phyloP scores from a whole-genome alignment of 2,329 filamentous ascomycete species.

The Fusarium lateritium region DNA sequence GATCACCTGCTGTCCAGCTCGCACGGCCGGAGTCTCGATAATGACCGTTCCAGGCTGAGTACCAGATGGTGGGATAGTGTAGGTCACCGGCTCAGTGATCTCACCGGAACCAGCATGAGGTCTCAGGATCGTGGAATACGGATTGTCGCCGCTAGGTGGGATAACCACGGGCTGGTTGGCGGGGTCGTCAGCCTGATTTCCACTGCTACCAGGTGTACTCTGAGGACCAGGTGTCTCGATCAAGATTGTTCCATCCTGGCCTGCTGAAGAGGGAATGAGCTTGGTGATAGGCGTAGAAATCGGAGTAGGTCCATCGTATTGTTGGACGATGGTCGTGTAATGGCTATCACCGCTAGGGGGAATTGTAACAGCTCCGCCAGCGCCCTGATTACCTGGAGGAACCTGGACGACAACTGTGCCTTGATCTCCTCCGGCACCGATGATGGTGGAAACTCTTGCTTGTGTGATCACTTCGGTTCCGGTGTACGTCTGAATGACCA shows the following conservation, averaged over 20 bases:
- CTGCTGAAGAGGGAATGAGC: slow-evolving; percentile 30
- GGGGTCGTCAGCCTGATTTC: slow-evolving; percentile 2
- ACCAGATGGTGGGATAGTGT: slow-evolving; percentile 27
- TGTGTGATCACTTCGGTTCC: slow-evolving; percentile 34
- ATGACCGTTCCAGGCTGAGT: slow-evolving; percentile 29
- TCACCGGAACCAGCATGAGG: slow-evolving; percentile 26
- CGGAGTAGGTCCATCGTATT: slow-evolving; percentile 21
- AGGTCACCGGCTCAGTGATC: slow-evolving; percentile 36
- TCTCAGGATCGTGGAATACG: slow-evolving; percentile 30
- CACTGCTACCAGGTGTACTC: slow-evolving; percentile 6
- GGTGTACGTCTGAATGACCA: slow-evolving; percentile 39
- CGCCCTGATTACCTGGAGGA: slow-evolving; percentile 26
- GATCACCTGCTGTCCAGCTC: slow-evolving; percentile 21
- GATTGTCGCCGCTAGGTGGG: slow-evolving; percentile 26
- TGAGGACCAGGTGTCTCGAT: slow-evolving; percentile 35
- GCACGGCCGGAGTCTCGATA: slow-evolving; percentile 32
- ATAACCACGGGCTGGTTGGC: slow-evolving; percentile 29
- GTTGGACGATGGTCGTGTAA: slow-evolving; percentile 33
- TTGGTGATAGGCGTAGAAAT: slow-evolving; percentile 36
- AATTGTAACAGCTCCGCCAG: slow-evolving; percentile 30
- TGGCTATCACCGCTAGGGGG: slow-evolving; percentile 33
- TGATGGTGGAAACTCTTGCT: slow-evolving; percentile 25
- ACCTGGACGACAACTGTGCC: slow-evolving; percentile 39
- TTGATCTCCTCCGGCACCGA: slow-evolving; percentile 16
- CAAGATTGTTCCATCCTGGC: slow-evolving; percentile 33